A percentile compares a stretch with the other conserved stretches of the same genome.
Evolutionary conservation across 768 basidiomycete genomes (phyloP).

Genomic region (Phylloporus sp.): DNA sequence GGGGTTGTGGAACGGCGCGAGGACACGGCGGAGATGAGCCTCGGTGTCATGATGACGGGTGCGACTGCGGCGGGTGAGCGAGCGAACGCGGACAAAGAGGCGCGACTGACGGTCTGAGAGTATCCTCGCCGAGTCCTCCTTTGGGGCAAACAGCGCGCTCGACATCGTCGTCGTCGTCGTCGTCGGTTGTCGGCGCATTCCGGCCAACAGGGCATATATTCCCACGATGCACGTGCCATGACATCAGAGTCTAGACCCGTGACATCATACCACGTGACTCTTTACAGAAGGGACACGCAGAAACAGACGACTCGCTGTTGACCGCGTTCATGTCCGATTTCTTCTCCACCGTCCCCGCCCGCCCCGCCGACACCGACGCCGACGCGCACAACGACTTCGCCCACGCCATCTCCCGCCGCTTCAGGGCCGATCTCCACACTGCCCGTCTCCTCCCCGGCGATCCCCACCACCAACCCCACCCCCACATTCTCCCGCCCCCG

Average conservation of each 20-base stretch:
- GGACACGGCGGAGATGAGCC: slow-evolving; percentile 72
- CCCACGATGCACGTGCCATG: slow-evolving; percentile 23
- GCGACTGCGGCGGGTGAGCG: slow-evolving; percentile 51
- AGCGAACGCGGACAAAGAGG: not conserved
- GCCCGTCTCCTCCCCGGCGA: slow-evolving; percentile 33
- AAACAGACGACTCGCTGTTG: not conserved
- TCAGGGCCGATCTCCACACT: slow-evolving; percentile 37
- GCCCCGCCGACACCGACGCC: slow-evolving; percentile 9
- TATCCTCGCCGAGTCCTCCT: slow-evolving; percentile 66
- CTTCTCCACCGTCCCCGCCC: slow-evolving; percentile 34
- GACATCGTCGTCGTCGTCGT: slow-evolving; percentile 44
- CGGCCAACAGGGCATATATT: not conserved
- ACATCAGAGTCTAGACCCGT: slow-evolving; percentile 26
- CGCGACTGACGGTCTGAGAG: slow-evolving; percentile 64
- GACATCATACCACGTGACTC: slow-evolving; percentile 34
- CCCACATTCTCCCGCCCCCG: slow-evolving; percentile 1
- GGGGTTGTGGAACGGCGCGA: slow-evolving; percentile 40
- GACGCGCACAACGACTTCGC: slow-evolving; percentile 45
- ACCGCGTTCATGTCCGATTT: slow-evolving; percentile 35
- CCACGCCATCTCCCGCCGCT: slow-evolving; percentile 49
- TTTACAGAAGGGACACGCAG: not conserved
- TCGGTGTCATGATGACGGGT: slow-evolving; percentile 86
- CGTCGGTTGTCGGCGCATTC: not conserved
- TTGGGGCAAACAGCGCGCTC: slow-evolving; percentile 65
- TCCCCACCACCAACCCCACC: slow-evolving; percentile 23